A percentile compares a stretch with the other conserved stretches of the same genome.
phyloP scores from a whole-genome alignment of 306 rosid genomes.

The Mimosa bimucronata region DNA sequence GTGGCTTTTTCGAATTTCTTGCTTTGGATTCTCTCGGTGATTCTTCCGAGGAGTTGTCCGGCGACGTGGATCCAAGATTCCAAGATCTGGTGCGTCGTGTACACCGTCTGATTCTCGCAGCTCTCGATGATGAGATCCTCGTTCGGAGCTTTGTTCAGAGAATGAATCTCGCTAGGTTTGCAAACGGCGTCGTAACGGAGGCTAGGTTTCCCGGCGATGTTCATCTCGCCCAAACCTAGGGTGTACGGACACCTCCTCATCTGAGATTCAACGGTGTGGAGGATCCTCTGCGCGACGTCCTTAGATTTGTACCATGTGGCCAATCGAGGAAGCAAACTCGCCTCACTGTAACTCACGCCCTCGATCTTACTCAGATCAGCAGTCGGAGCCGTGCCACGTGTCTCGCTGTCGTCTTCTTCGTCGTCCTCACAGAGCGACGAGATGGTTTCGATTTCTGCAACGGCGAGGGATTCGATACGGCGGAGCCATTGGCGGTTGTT shows the following conservation, averaged over 20 bases:
- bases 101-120: slow-evolving; percentile 72
- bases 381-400: slow-evolving; percentile 67
- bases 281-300: slow-evolving; percentile 56
- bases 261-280: slow-evolving; percentile 64
- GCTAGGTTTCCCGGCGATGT: slow-evolving; percentile 61
- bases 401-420: slow-evolving; percentile 41
- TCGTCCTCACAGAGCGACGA: slow-evolving; percentile 73
- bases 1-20: slow-evolving; percentile 56
- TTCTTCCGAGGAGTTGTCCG: slow-evolving; percentile 53
- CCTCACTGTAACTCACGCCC: slow-evolving; percentile 62
- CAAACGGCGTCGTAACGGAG: slow-evolving; percentile 83
- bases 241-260: slow-evolving; percentile 77
- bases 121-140: slow-evolving; percentile 50
- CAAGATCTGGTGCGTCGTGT: slow-evolving; percentile 76
- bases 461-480: slow-evolving; percentile 61
- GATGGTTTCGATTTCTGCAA: slow-evolving; percentile 59
- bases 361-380: slow-evolving; percentile 42
- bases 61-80: slow-evolving; percentile 69
- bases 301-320: slow-evolving; percentile 77
- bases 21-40: slow-evolving; percentile 43
- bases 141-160: slow-evolving; percentile 51
- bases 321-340: slow-evolving; percentile 71
- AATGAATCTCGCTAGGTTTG: slow-evolving; percentile 64
- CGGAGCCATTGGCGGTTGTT: slow-evolving; percentile 80
- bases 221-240: slow-evolving; percentile 79